Conservation (phyloP, 1,139 yeast species). For the Yamadazyma epiphylla region DNA sequence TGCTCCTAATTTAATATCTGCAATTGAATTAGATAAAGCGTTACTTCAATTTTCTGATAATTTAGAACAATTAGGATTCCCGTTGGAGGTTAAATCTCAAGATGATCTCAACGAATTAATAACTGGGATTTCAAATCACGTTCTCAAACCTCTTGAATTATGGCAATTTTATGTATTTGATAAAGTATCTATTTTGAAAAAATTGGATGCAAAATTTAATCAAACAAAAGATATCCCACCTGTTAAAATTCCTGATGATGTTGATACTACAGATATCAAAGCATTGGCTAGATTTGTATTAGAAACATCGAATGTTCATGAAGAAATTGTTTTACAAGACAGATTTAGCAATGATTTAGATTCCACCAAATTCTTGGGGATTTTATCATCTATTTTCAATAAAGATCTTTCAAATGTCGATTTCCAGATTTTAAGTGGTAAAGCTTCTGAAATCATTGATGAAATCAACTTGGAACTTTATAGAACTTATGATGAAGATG, state of each 20-base stretch:
- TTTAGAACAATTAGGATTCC: conserved; percentile 54
- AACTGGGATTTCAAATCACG: conserved; percentile 66
- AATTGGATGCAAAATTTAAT: conserved; percentile 39
- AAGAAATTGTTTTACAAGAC: conserved; percentile 20
- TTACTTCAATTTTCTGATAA: conserved; percentile 61
- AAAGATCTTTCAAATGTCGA: conserved; percentile 28
- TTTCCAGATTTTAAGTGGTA: conserved; percentile 28
- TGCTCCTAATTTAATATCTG: conserved; percentile 83
- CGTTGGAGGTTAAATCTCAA: conserved; percentile 45
- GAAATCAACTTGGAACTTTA: conserved; percentile 75
- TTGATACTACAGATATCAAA: conserved; percentile 31
- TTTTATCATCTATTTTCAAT: conserved; percentile 31
- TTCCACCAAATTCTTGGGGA: conserved; percentile 44
- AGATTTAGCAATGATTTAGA: conserved; percentile 58
- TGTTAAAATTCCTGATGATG: conserved; percentile 25
- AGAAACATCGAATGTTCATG: conserved; percentile 30
- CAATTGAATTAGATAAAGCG: conserved; percentile 75
- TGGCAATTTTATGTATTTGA: conserved; percentile 89
- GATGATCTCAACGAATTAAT: conserved; percentile 58
- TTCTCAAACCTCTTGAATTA: conserved; percentile 59
- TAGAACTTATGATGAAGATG: conserved; percentile 72
- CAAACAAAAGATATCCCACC: conserved; percentile 20
- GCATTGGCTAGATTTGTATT: conserved; percentile 52
- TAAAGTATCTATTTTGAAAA: conserved; percentile 31
- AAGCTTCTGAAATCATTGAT: conserved; percentile 58